A percentile compares a stretch with the other conserved stretches of the same genome.
These are phyloP conservation scores for Penicillium soppii DNA, from an alignment of 495 filamentous ascomycete genomes.

Conservation along the genomic window DNA sequence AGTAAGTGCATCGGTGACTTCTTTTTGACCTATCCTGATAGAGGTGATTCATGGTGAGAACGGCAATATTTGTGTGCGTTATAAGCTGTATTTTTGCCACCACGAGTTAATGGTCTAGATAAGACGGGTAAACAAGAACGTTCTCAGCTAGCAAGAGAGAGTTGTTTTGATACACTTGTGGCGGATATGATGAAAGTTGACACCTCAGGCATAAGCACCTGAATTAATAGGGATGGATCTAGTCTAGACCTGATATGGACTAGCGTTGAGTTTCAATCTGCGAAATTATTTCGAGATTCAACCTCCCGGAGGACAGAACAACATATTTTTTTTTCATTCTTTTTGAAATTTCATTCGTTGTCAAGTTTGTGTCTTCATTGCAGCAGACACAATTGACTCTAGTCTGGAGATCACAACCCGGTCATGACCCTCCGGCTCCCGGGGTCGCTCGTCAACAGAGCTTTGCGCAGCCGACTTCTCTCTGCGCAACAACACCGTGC, in stretches of 20 bases:
- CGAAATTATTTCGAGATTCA: conserved; percentile 9
- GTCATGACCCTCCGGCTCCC: conserved; percentile 18
- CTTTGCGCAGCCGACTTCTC: conserved; percentile 23
- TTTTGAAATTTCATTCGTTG: not conserved
- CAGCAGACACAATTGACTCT: not conserved
- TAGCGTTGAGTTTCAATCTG: not conserved
- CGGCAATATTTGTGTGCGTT: too few relatives aligned
- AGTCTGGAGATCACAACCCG: not conserved
- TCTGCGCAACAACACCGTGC: conserved; percentile 11
- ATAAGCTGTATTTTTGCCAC: too few relatives aligned
- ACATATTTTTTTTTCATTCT: not conserved
- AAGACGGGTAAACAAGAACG: too few relatives aligned
- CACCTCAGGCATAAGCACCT: not conserved
- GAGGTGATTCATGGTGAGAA: too few relatives aligned
- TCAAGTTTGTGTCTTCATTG: not conserved
- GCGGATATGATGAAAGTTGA: too few relatives aligned
- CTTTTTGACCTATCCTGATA: too few relatives aligned
- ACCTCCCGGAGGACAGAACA: not conserved
- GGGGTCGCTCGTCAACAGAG: conserved; percentile 22
- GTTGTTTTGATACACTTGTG: too few relatives aligned
- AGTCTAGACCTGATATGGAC: conserved; percentile 9
- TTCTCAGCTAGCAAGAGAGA: too few relatives aligned
- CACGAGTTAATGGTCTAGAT: too few relatives aligned
- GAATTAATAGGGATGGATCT: conserved; percentile 12
- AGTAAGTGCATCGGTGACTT: too few relatives aligned